A percentile compares a stretch with the other conserved stretches of the same genome.
These are phyloP conservation scores for Mucor mucedo DNA, from an alignment of 371 early-diverging fungal genomes.

Conservation along the genomic window DNA sequence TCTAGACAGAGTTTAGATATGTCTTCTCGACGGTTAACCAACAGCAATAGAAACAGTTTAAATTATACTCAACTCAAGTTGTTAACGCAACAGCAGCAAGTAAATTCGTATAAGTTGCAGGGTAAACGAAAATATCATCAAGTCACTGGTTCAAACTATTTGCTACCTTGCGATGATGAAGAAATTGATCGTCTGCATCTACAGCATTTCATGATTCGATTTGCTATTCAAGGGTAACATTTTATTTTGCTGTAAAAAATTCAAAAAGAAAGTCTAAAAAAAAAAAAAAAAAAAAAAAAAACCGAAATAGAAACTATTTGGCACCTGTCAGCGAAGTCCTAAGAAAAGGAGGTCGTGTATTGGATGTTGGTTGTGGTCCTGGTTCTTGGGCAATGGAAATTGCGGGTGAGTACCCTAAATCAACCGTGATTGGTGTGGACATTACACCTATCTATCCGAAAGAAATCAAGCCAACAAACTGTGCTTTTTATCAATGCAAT, in stretches of 20 bases:
- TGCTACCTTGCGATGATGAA: conserved; percentile 56
- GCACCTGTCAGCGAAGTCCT: conserved; percentile 55
- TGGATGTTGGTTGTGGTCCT: conserved; percentile 62
- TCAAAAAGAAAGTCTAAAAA: not conserved
- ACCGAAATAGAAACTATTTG: conserved; percentile 42
- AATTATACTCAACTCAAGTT: not conserved
- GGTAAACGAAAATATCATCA: conserved; percentile 39
- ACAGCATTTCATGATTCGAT: conserved; percentile 54
- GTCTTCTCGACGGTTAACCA: conserved; percentile 1
- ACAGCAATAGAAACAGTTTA: conserved; percentile 13
- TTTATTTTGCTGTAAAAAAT: too few relatives aligned
- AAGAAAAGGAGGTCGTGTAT: conserved; percentile 49
- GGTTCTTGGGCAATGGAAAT: conserved; percentile 68
- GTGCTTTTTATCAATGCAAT: conserved; percentile 47
- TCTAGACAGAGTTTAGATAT: conserved; percentile 12
- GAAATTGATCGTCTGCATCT: conserved; percentile 50
- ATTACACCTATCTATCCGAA: conserved; percentile 45
- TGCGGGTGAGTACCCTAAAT: conserved; percentile 61
- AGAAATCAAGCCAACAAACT: conserved; percentile 52
- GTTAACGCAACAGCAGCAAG: conserved; percentile 8
- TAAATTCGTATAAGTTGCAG: conserved; percentile 1
- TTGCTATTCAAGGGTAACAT: conserved; percentile 57
- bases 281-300: not conserved
- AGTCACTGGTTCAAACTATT: conserved; percentile 31
- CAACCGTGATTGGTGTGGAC: conserved; percentile 57